Evolutionary conservation across 257 asterid species (phyloP).

Genomic region (Ilex asprella): DNA sequence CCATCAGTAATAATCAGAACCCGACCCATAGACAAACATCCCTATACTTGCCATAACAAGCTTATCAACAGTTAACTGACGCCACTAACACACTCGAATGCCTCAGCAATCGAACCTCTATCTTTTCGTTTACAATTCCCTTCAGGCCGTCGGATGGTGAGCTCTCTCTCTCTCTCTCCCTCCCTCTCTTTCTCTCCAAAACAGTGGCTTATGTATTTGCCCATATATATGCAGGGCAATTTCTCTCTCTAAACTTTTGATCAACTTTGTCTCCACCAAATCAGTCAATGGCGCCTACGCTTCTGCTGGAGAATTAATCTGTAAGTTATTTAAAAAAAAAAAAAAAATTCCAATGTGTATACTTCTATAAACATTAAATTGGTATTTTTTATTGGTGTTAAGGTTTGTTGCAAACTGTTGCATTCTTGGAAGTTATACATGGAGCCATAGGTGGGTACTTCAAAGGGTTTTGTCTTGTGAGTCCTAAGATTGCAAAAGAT

Average conservation of each 20-base stretch:
- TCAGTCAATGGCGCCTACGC: slow-evolving; percentile 53
- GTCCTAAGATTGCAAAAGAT: not conserved
- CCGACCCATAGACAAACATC: too few relatives aligned
- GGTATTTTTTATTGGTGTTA: slow-evolving; percentile 5
- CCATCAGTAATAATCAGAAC: too few relatives aligned
- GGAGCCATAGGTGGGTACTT: slow-evolving; percentile 66
- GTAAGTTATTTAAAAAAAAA: slow-evolving; percentile 25
- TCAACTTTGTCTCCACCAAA: slow-evolving; percentile 36
- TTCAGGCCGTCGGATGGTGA: slow-evolving; percentile 80
- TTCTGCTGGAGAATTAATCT: slow-evolving; percentile 67
- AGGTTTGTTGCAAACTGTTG: slow-evolving; percentile 76
- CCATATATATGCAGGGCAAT: slow-evolving; percentile 41
- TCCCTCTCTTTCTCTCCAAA: not conserved
- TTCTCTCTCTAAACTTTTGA: slow-evolving; percentile 49
- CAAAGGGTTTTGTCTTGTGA: not conserved
- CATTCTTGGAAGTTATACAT: slow-evolving; percentile 92
- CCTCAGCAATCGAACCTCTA: slow-evolving; percentile 28
- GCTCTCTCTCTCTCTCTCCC: not conserved
- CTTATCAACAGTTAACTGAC: too few relatives aligned
- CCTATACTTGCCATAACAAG: too few relatives aligned
- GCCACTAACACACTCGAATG: too few relatives aligned
- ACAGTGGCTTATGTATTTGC: not conserved
- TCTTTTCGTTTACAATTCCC: slow-evolving; percentile 60
- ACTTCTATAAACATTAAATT: not conserved
- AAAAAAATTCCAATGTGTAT: not conserved